Evolutionary conservation across 2,329 filamentous ascomycete genomes (phyloP).

Genomic region (Epichloe elymi): DNA sequence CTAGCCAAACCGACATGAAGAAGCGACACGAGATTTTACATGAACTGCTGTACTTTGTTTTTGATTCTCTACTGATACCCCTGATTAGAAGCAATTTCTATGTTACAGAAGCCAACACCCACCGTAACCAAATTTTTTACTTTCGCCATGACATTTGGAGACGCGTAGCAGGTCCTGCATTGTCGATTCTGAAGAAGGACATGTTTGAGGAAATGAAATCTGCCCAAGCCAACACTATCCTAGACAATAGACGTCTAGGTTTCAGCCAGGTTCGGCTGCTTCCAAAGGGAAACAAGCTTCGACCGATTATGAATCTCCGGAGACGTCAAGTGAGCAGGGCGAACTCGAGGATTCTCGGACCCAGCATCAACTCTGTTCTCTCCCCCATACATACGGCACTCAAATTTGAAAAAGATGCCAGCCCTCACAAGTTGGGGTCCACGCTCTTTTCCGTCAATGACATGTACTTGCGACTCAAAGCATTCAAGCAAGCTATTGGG

Average conservation of each 20-base stretch:
- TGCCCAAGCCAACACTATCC: conserved; percentile 39
- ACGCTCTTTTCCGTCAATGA: conserved; percentile 72
- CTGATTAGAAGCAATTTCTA: conserved; percentile 82
- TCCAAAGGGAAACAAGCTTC: conserved; percentile 60
- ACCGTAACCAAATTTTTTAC: conserved; percentile 76
- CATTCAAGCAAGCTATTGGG: conserved; percentile 46
- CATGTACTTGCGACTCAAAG: conserved; percentile 59
- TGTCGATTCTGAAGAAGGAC: conserved; percentile 49
- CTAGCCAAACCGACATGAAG: conserved; percentile 55
- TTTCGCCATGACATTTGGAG: conserved; percentile 93
- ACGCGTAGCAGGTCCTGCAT: conserved; percentile 57
- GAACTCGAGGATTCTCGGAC: conserved; percentile 50
- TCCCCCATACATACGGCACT: conserved; percentile 64
- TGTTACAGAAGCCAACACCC: conserved; percentile 74
- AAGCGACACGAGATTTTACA: conserved; percentile 70
- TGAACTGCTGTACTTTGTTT: conserved; percentile 83
- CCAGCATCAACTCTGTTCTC: conserved; percentile 38
- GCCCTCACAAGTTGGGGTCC: conserved; percentile 55
- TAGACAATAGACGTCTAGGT: conserved; percentile 54
- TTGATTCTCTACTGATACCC: conserved; percentile 84
- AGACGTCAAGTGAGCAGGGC: conserved; percentile 41
- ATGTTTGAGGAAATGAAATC: conserved; percentile 70
- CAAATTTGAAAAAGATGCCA: conserved; percentile 55
- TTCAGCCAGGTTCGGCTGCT: conserved; percentile 69
- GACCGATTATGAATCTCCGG: conserved; percentile 79